Conservation (phyloP, 495 filamentous ascomycete species). For the Talaromyces trachyspermus region DNA sequence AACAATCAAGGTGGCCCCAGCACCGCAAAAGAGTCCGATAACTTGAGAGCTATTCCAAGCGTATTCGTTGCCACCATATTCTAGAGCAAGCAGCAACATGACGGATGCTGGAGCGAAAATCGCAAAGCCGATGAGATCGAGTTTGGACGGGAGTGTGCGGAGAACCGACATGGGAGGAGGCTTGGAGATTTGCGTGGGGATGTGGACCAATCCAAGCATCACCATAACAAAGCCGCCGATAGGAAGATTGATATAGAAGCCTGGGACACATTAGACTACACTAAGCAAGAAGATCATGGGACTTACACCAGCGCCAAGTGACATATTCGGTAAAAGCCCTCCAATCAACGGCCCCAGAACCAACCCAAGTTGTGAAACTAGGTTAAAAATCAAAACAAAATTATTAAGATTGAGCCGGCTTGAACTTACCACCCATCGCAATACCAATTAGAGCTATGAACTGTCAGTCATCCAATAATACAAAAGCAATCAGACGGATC, state of each 20-base stretch:
- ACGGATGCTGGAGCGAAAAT: constrained; percentile 19
- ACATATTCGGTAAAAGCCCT: constrained; percentile 42
- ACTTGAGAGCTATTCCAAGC: constrained; percentile 49
- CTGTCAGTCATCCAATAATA: background rate
- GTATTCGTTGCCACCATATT: constrained; percentile 63
- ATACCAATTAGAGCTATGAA: background rate
- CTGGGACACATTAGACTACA: constrained; percentile 12
- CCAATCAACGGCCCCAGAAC: constrained; percentile 41
- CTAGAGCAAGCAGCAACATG: constrained; percentile 53
- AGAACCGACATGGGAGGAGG: constrained; percentile 26
- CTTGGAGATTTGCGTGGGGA: constrained; percentile 36
- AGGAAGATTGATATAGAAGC: constrained; percentile 60
- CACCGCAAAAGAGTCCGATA: constrained; percentile 55
- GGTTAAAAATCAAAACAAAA: background rate
- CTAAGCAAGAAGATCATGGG: background rate
- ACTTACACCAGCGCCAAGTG: constrained; percentile 32
- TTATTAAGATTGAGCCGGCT: background rate
- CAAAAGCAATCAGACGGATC: background rate
- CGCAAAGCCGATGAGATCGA: constrained; percentile 23
- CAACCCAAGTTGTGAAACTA: background rate
- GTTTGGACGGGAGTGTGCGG: constrained; percentile 16
- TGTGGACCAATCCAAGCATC: constrained; percentile 38
- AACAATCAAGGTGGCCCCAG: constrained; percentile 43
- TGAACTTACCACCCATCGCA: constrained; percentile 20
- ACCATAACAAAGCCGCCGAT: constrained; percentile 44